Conservation (phyloP, 495 filamentous ascomycete genomes). For the Neurospora tetrasperma region DNA sequence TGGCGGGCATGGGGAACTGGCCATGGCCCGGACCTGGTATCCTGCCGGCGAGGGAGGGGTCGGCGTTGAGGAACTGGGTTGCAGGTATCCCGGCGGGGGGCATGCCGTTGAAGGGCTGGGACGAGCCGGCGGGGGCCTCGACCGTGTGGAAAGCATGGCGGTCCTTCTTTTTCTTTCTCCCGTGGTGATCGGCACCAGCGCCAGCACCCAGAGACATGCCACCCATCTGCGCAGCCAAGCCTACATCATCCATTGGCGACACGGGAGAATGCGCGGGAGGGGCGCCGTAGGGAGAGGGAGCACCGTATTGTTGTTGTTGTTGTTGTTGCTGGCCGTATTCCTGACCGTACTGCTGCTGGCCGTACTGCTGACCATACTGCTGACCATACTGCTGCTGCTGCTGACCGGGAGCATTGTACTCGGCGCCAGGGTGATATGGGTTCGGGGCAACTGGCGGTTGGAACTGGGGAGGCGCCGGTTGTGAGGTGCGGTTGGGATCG, state of each 20-base stretch:
- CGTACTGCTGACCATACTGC: background rate
- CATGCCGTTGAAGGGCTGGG: conserved; percentile 56
- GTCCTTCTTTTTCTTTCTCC: conserved; percentile 80
- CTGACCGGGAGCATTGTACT: conserved; percentile 25
- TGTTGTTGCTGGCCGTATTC: conserved; percentile 9
- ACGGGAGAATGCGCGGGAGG: conserved; percentile 4
- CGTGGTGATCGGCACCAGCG: conserved; percentile 40
- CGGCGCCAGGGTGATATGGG: conserved; percentile 53
- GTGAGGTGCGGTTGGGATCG: conserved; percentile 45
- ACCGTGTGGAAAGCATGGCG: conserved; percentile 86
- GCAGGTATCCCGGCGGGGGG: conserved; percentile 48
- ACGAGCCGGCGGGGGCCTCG: conserved; percentile 53
- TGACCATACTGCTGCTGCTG: conserved; percentile 16
- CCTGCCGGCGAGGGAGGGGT: conserved; percentile 25
- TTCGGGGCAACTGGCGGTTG: conserved; percentile 38
- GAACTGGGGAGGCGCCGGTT: conserved; percentile 50
- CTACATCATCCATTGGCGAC: conserved; percentile 35
- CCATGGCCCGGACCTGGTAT: conserved; percentile 22
- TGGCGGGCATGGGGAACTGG: conserved; percentile 54
- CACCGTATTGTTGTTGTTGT: conserved; percentile 16
- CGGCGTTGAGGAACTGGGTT: conserved; percentile 64
- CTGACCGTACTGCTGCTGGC: conserved; percentile 9
- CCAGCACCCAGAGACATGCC: conserved; percentile 53
- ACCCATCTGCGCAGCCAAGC: conserved; percentile 79
- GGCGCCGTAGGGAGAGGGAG: conserved; percentile 14